A percentile compares a stretch with the other conserved stretches of the same genome.
phyloP scores from a whole-genome alignment of 768 basidiomycete species.

The Russula foetens region DNA sequence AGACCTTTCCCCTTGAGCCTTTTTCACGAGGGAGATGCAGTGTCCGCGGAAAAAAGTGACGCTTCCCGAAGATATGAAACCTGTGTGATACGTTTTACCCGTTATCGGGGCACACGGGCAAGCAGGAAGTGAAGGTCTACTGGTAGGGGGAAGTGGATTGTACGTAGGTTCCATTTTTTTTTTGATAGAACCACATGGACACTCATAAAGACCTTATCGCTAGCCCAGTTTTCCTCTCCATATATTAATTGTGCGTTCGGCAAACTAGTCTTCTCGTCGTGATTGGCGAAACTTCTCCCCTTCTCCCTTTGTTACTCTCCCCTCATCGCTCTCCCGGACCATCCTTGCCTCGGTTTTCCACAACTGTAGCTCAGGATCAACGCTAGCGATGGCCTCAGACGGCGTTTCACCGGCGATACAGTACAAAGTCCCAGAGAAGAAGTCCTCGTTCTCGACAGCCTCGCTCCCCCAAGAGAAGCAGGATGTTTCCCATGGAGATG shows the following conservation, averaged over 20 bases:
- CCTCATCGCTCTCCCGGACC: not conserved
- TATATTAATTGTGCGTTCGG: not conserved
- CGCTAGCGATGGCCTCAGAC: not conserved
- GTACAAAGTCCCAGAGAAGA: conserved; percentile 13
- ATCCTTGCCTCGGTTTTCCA: not conserved
- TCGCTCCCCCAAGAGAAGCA: conserved; percentile 25
- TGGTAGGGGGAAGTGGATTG: no score
- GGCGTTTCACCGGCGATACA: not conserved
- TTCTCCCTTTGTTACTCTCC: not conserved
- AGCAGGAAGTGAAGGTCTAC: no score
- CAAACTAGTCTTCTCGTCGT: not conserved
- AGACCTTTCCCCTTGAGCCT: no score
- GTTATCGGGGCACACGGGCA: no score
- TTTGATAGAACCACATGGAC: no score
- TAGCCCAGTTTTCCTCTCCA: no score
- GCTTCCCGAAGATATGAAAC: no score
- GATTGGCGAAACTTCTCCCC: not conserved
- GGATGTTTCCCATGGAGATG: not conserved
- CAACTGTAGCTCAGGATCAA: not conserved
- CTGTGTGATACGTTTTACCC: no score
- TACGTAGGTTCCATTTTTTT: no score
- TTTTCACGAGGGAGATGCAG: no score
- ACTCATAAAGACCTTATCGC: no score
- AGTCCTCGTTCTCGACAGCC: conserved; percentile 21
- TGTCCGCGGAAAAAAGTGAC: no score